Conservation (phyloP, 495 filamentous ascomycete genomes). For the Daldinia grandis region DNA sequence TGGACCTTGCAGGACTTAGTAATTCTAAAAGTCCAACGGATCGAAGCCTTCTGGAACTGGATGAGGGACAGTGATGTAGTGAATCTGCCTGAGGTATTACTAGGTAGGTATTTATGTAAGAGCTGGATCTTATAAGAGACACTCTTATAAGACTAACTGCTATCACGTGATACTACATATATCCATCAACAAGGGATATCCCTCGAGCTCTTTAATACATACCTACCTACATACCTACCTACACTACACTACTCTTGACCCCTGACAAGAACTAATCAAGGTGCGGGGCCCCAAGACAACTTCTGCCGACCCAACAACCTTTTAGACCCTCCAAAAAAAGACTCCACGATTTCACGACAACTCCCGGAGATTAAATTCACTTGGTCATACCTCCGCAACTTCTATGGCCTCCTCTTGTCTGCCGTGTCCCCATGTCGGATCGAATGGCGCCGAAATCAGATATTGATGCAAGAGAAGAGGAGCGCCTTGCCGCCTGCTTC, state of each 20-base stretch:
- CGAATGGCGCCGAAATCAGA: slow-evolving; percentile 42
- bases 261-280: slow-evolving; percentile 15
- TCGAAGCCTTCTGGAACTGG: slow-evolving; percentile 14
- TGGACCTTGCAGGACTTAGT: slow-evolving; percentile 34
- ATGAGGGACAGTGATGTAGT: slow-evolving; percentile 29
- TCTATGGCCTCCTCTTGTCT: slow-evolving; percentile 39
- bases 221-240: too few relatives aligned
- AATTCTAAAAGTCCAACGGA: slow-evolving; percentile 27
- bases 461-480: slow-evolving; percentile 42
- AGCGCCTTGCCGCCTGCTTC: slow-evolving; percentile 67
- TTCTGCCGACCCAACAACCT: slow-evolving; percentile 36
- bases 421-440: slow-evolving; percentile 38
- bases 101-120: background rate
- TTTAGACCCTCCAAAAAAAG: slow-evolving; percentile 6
- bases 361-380: slow-evolving; percentile 29
- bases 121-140: background rate
- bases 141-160: slow-evolving; percentile 7
- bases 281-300: slow-evolving; percentile 38
- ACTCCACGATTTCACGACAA: slow-evolving; percentile 13
- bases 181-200: slow-evolving; percentile 15
- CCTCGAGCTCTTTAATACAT: background rate
- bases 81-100: too few relatives aligned
- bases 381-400: slow-evolving; percentile 27
- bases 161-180: slow-evolving; percentile 22
- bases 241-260: slow-evolving; percentile 3